Base-by-base conservation (phyloP, 441 rosid species). In the Populus hybrid region DNA sequence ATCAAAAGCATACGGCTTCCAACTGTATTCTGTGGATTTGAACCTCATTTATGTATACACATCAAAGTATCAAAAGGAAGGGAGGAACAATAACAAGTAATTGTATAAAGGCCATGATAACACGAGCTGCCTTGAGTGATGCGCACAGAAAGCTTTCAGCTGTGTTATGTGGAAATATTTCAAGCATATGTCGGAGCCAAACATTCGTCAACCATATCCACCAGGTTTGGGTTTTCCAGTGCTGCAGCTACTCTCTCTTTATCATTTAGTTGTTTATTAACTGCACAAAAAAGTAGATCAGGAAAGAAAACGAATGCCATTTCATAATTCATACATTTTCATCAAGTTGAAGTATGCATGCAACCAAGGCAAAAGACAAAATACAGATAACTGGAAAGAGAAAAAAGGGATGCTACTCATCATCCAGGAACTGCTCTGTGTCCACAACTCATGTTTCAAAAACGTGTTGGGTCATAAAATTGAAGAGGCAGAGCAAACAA, bases 191-290 rank as follows among this genome's bases (percentile, higher is more conserved):
- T 84, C 67, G 95, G 90, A 74, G 90, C 86, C 81, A 95, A 73
- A 78, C 97, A 93, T 74, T 90, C 97, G 50, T 95, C 97, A 12
- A 95, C 94, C 97, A 91, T 90, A 38, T 88, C 98, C 80, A 94
- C 90, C 20, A 95, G 90, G 84, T 89, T 88, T 40, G 99, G 97
- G 81, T 89, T 95, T 88, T 95, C 99, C 80, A 93, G 77, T 28
- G 98, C 98, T 75, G 97, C 98, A 9, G 98, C 97, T 5, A 93
- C 94, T 78, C 99, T 86, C 79, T 93, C 98, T 84, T 92, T 95
- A 75, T 95, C 99, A 59, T 95, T 93, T 74, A 93, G 85, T 76
- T 93, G 99, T 79, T 95, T 92, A 70, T 93, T 95, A 71, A 93
- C 99, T 95, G 94, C 90, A 68, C 3, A 21, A 18, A 68, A 26